These are phyloP conservation scores for Cynara cardunculus DNA, from an alignment of 129 eudicot genomes.

Conservation along the genomic window DNA sequence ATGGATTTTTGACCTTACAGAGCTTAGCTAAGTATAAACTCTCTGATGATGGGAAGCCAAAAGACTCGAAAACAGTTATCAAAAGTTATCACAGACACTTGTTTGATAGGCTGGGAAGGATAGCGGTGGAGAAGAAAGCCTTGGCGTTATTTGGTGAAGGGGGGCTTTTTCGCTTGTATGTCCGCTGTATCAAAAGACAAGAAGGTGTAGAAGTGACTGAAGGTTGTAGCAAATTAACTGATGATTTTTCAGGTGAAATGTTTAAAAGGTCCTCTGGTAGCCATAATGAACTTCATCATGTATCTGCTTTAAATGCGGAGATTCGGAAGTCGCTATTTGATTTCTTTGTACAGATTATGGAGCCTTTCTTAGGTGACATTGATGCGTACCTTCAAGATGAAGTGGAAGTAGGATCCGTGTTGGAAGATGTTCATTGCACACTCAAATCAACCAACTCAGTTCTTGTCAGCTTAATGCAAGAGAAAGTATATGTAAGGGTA, in stretches of 20 bases:
- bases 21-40: constrained; percentile 54
- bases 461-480: constrained; percentile 46
- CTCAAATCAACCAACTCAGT: constrained; percentile 53
- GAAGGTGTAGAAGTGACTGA: constrained; percentile 41
- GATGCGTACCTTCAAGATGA: constrained; percentile 39
- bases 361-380: constrained; percentile 56
- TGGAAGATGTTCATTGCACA: constrained; percentile 34
- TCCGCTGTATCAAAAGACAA: constrained; percentile 47
- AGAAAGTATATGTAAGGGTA: constrained; percentile 55
- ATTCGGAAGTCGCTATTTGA: constrained; percentile 71
- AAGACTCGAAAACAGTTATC: constrained; percentile 41
- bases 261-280: constrained; percentile 11
- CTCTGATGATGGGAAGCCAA: constrained; percentile 38
- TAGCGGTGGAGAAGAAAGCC: constrained; percentile 40
- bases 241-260: constrained; percentile 14
- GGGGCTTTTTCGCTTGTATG: constrained; percentile 62
- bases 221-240: constrained; percentile 20
- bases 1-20: constrained; percentile 69
- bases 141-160: constrained; percentile 60
- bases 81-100: constrained; percentile 88
- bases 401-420: constrained; percentile 29
- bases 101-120: constrained; percentile 62
- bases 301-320: constrained; percentile 38
- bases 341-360: constrained; percentile 65
- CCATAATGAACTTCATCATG: constrained; percentile 13